Evolutionary conservation across 768 basidiomycete genomes (phyloP).

Genomic region (Xerocomus spinulosus): DNA sequence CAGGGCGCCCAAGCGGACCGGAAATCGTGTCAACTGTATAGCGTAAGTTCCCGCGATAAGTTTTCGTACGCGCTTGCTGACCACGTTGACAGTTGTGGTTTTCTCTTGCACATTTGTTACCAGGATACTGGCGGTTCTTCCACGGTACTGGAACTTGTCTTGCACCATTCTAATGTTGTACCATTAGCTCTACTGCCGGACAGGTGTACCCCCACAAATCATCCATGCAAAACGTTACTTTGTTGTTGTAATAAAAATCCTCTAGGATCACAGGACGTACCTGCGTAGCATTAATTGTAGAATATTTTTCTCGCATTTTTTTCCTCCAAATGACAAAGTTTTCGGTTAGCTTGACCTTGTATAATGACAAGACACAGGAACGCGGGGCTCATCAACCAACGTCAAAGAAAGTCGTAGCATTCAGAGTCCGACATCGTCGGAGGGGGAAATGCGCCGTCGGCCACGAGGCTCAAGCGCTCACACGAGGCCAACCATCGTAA

Average conservation of each 20-base stretch:
- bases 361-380: neutral
- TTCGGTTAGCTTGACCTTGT: too few relatives aligned
- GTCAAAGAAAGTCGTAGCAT: too few relatives aligned
- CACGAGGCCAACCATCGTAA: neutral
- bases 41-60: constrained; percentile 15
- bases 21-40: constrained; percentile 29
- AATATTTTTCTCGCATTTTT: neutral
- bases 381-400: too few relatives aligned
- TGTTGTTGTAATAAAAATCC: constrained; percentile 8
- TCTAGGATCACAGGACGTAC: neutral
- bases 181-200: constrained; percentile 6
- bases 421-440: neutral
- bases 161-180: constrained; percentile 10
- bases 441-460: neutral
- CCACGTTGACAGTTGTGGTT: constrained; percentile 25
- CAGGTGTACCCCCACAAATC: neutral
- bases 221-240: neutral
- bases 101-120: constrained; percentile 28
- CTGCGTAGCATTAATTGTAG: neutral
- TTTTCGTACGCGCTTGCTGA: neutral
- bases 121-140: constrained; percentile 29
- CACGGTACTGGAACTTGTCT: constrained; percentile 13
- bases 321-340: too few relatives aligned
- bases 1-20: constrained; percentile 21
- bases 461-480: neutral